phyloP scores from a whole-genome alignment of 352 stramenopile genomes.

The Albugo candida region DNA sequence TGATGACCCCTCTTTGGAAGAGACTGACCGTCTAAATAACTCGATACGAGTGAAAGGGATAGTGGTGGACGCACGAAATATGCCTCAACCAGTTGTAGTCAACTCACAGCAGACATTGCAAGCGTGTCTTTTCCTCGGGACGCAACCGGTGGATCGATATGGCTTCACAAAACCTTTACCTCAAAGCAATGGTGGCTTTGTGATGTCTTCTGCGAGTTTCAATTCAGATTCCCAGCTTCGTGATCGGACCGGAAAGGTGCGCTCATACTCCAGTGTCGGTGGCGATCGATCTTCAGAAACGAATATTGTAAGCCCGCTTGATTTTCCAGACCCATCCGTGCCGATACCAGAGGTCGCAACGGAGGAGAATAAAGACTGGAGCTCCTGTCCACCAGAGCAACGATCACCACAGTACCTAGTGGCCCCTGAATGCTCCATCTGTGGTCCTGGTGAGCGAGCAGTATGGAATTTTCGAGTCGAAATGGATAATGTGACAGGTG shows the following conservation, averaged over 20 bases:
- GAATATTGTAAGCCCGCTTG: conserved; percentile 13
- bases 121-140: conserved; percentile 69
- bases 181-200: conserved; percentile 71
- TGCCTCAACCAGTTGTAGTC: conserved; percentile 67
- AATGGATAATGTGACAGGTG: conserved; percentile 36
- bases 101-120: conserved; percentile 78
- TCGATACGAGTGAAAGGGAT: conserved; percentile 77
- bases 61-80: conserved; percentile 73
- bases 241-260: conserved; percentile 16
- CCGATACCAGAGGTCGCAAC: conserved; percentile 34
- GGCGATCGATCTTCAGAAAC: conserved; percentile 58
- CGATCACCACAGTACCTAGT: conserved; percentile 42
- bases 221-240: conserved; percentile 38
- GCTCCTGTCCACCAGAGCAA: conserved; percentile 67
- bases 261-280: conserved; percentile 29
- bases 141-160: conserved; percentile 63
- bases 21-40: conserved; percentile 69
- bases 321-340: conserved; percentile 44
- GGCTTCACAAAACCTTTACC: conserved; percentile 75
- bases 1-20: conserved; percentile 37
- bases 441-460: conserved; percentile 53
- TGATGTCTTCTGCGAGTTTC: conserved; percentile 29
- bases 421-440: conserved; percentile 52
- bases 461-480: conserved; percentile 83
- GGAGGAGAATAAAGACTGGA: conserved; percentile 82